phyloP scores from a whole-genome alignment of 2,329 filamentous ascomycete genomes.

The Botrytis byssoidea region DNA sequence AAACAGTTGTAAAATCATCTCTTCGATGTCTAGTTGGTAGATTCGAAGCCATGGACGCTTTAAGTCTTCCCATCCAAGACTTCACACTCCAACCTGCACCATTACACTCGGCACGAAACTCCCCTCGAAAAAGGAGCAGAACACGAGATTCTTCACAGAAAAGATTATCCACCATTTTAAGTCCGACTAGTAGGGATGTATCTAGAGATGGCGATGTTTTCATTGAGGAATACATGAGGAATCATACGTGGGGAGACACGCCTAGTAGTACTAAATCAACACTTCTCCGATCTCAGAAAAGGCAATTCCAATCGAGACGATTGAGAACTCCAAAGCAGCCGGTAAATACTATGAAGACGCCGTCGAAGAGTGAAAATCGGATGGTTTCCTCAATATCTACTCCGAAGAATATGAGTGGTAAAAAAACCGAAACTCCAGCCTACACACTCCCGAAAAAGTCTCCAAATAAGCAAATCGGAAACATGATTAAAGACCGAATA shows the following conservation, averaged over 20 bases:
- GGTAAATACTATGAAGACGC: background rate
- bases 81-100: constrained; percentile 28
- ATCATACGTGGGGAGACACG: background rate
- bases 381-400: background rate
- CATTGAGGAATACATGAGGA: background rate
- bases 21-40: constrained; percentile 32
- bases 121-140: constrained; percentile 8
- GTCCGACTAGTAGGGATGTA: constrained; percentile 16
- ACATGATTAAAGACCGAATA: constrained; percentile 32
- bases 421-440: background rate
- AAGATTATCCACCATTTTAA: constrained; percentile 29
- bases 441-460: constrained; percentile 10
- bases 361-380: constrained; percentile 2
- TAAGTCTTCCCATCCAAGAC: constrained; percentile 28
- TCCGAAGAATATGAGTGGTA: background rate
- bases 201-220: constrained; percentile 20
- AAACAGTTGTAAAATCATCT: constrained; percentile 23
- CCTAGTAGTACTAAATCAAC: constrained; percentile 11
- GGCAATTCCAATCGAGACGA: constrained; percentile 1
- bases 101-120: constrained; percentile 23
- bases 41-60: constrained; percentile 36
- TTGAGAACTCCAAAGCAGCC: background rate
- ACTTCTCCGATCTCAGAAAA: background rate
- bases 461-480: constrained; percentile 19
- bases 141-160: constrained; percentile 16